Percentiles rank a stretch among this genome's conserved stretches.
Evolutionary conservation across 2,329 filamentous ascomycete genomes (phyloP).

Genomic region (Chaetomium strumarium): DNA sequence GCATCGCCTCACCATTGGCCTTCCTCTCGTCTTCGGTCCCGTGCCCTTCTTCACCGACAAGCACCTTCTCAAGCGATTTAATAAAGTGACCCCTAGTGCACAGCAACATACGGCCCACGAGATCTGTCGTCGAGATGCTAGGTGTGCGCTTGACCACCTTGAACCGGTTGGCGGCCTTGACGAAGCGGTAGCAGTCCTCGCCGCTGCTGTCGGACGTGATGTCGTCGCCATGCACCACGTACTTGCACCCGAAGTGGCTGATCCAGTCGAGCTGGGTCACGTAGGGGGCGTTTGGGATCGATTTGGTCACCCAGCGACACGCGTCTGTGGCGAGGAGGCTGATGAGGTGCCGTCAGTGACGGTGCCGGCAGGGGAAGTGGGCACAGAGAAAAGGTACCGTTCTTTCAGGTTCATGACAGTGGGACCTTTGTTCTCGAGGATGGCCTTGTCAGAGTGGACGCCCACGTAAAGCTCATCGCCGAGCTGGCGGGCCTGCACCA

Average conservation of each 20-base stretch:
- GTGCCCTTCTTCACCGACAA: constrained; percentile 66
- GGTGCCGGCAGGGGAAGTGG: constrained; percentile 22
- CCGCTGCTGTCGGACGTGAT: constrained; percentile 92
- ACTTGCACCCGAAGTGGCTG: constrained; percentile 88
- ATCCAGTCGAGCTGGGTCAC: constrained; percentile 94
- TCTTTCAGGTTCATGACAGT: constrained; percentile 94
- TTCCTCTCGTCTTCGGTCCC: constrained; percentile 62
- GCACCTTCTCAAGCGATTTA: constrained; percentile 62
- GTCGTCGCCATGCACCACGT: constrained; percentile 94
- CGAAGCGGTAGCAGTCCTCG: constrained; percentile 95
- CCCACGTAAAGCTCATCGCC: constrained; percentile 86
- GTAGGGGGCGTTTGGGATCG: constrained; percentile 82
- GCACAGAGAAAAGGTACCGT: constrained; percentile 48
- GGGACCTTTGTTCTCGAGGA: constrained; percentile 93
- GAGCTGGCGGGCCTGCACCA: constrained; percentile 89
- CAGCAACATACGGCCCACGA: constrained; percentile 95
- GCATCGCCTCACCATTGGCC: constrained; percentile 60
- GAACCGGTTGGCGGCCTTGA: constrained; percentile 90
- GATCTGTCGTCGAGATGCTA: constrained; percentile 92
- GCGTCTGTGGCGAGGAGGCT: constrained; percentile 86
- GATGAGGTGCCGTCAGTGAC: constrained; percentile 16
- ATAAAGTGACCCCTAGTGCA: constrained; percentile 96
- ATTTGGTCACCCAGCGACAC: constrained; percentile 87
- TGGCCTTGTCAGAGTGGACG: constrained; percentile 92
- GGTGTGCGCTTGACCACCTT: constrained; percentile 95